These are phyloP conservation scores for Spathaspora hagerdaliae DNA, from an alignment of 805 yeast species.

Conservation along the genomic window DNA sequence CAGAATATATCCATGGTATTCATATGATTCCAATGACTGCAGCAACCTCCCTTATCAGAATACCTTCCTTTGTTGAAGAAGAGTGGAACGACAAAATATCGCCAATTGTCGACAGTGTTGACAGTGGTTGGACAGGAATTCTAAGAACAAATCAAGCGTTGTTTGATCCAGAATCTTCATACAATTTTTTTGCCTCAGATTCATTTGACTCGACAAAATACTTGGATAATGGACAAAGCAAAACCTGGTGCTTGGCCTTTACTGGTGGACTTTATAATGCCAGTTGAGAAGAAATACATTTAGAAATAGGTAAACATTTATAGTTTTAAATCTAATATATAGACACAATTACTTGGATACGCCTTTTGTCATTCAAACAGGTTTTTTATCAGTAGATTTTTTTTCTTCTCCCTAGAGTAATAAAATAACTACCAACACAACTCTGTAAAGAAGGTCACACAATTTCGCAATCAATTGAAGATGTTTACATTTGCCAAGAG, in stretches of 20 bases:
- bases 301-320: too few species aligned
- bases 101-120: conserved; percentile 41
- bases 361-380: too few species aligned
- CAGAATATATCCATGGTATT: conserved; percentile 70
- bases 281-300: too few species aligned
- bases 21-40: conserved; percentile 76
- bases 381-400: not conserved
- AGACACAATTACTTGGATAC: too few species aligned
- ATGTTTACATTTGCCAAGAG: conserved; percentile 46
- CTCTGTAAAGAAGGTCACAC: not conserved
- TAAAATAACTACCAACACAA: not conserved
- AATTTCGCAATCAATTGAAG: not conserved
- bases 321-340: too few species aligned
- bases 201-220: conserved; percentile 21
- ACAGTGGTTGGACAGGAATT: conserved; percentile 72
- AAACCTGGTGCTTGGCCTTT: conserved; percentile 60
- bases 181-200: conserved; percentile 47
- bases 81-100: conserved; percentile 58
- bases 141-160: conserved; percentile 72
- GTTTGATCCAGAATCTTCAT: conserved; percentile 61
- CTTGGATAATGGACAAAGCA: conserved; percentile 60
- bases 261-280: conserved; percentile 35
- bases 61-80: conserved; percentile 49
- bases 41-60: conserved; percentile 58
- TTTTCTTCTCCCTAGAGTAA: not conserved